Evolutionary conservation across 2,329 filamentous ascomycete species (phyloP), one percentile per base, ranked within the genome.

Genomic region (Claviceps pazoutovae): DNA sequence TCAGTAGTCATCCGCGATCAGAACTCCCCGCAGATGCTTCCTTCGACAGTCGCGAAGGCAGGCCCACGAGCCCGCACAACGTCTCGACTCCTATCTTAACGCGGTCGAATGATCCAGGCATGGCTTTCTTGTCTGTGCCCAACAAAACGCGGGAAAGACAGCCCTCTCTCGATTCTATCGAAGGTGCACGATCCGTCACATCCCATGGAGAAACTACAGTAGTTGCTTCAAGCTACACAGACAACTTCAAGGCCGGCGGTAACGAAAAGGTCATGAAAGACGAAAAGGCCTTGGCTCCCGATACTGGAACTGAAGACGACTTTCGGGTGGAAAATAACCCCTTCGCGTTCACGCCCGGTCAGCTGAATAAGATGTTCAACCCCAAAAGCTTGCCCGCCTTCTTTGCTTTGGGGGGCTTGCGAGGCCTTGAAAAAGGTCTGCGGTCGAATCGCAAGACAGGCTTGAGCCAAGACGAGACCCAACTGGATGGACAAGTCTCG

Each of bases 351-450:
- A 80, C 82, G 2, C 86, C 86, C 2, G 89, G 90, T 14, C 83
- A 94, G 62, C 74, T 96, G 56, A 84, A 82, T 60, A 95, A 95
- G 67, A 78, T 95, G 70, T 80, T 91, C 55, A 93, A 94, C 63
- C 90, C 90, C 3, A 95, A 95, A 71, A 94, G 82, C 55, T 69
- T 95, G 53, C 74, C 83, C 13, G 89, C 89, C 1, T 95, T 91
- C 59, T 86, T 84, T 61, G 83, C 83, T 14, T 65, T 96, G 5
- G 89, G 90, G 48, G 90, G 90, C 23, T 66, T 95, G 16, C 68
- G 68, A 17, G 90, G 90, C 0, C 67, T 96, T 48, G 88, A 91
- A 66, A 85, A 81, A 61, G 90, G 89, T 9, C 70, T 96, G 34
- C 75, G 86, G 48, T 82, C 82, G 6, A 80, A 93, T 64, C 73